Conservation (phyloP, 495 filamentous ascomycete genomes). For the Aspergillus sparsus region DNA sequence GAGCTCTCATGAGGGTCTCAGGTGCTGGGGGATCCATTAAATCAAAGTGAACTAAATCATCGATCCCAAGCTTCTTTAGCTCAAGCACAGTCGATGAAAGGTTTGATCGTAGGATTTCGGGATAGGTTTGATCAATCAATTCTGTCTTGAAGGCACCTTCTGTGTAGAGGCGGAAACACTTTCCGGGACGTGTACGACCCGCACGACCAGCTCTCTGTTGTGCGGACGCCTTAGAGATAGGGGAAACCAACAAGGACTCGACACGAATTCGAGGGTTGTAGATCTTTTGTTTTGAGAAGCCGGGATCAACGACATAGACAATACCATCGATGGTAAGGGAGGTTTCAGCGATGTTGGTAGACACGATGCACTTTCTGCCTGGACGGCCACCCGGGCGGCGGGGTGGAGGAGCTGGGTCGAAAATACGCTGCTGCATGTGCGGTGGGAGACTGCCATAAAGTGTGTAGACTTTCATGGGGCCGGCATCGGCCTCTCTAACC, state of each 20-base stretch:
- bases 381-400: slow-evolving; percentile 73
- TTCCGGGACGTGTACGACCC: slow-evolving; percentile 95
- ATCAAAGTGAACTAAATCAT: slow-evolving; percentile 97
- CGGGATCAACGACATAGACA: slow-evolving; percentile 97
- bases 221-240: slow-evolving; percentile 97
- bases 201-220: slow-evolving; percentile 98
- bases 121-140: slow-evolving; percentile 93
- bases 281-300: slow-evolving; percentile 99
- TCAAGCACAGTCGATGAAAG: slow-evolving; percentile 92
- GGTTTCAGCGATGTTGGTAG: slow-evolving; percentile 98
- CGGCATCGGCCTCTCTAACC: slow-evolving; percentile 83
- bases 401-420: slow-evolving; percentile 80
- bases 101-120: slow-evolving; percentile 93
- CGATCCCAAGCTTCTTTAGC: slow-evolving; percentile 93
- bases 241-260: slow-evolving; percentile 91
- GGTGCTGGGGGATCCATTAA: slow-evolving; percentile 98
- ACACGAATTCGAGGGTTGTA: slow-evolving; percentile 97
- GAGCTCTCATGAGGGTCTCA: slow-evolving; percentile 96
- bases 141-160: slow-evolving; percentile 97
- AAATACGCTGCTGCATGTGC: slow-evolving; percentile 89
- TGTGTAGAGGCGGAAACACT: slow-evolving; percentile 96
- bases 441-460: slow-evolving; percentile 94
- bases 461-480: slow-evolving; percentile 86
- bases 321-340: slow-evolving; percentile 98
- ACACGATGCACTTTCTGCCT: slow-evolving; percentile 92